These are phyloP conservation scores for Hibiscus syriacus DNA, from an alignment of 345 rosid species.

Conservation along the genomic window DNA sequence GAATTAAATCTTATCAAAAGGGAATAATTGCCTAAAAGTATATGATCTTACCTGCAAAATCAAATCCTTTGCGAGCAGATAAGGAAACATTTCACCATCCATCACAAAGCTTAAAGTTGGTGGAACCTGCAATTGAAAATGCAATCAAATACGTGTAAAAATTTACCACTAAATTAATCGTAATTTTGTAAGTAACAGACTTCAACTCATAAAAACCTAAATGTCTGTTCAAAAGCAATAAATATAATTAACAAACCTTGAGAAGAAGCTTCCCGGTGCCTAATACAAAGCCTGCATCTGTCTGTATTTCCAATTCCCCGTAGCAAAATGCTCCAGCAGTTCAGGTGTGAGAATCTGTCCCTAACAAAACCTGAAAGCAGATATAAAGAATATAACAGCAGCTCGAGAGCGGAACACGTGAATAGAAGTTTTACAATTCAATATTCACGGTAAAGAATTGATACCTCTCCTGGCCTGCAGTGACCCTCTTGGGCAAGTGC, in stretches of 20 bases:
- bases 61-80: slow-evolving; percentile 90
- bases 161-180: not conserved
- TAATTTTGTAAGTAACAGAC: not conserved
- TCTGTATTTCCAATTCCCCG: slow-evolving; percentile 99
- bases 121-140: slow-evolving; percentile 57
- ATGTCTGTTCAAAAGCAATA: not conserved
- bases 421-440: too few species aligned
- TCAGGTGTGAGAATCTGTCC: slow-evolving; percentile 97
- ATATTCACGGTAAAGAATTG: too few species aligned
- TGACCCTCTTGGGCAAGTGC: slow-evolving; percentile 99
- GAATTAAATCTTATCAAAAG: not conserved
- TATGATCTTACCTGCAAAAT: slow-evolving; percentile 72
- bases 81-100: slow-evolving; percentile 97
- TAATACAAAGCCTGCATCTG: slow-evolving; percentile 88
- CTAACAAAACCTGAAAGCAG: slow-evolving; percentile 65
- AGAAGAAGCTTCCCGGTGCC: slow-evolving; percentile 92
- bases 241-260: slow-evolving; percentile 44
- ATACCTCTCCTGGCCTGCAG: slow-evolving; percentile 99
- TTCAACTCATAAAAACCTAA: not conserved
- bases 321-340: slow-evolving; percentile 98
- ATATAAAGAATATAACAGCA: slow-evolving; percentile 3
- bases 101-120: slow-evolving; percentile 82
- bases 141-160: not conserved
- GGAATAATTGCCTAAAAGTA: slow-evolving; percentile 6
- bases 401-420: too few species aligned